Base-by-base conservation (phyloP, 2,329 filamentous ascomycete species). In the Colletotrichum abscissum region DNA sequence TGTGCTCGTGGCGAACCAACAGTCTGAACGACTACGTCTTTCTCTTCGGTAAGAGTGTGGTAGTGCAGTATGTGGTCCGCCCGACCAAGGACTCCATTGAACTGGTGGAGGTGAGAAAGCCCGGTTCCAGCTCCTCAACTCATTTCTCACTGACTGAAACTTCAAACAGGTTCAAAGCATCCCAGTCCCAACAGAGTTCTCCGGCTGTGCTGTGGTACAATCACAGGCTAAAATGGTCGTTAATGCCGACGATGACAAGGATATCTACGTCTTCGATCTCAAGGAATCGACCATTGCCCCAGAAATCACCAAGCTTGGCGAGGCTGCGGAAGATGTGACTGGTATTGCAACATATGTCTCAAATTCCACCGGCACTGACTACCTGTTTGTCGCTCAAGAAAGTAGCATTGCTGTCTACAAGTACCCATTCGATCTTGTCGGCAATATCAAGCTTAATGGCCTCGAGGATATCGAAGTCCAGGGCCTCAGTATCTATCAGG, bases 1-100 rank as follows among this genome's bases (percentile, higher is more conserved):
- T 87, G 5, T 88, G 86, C 75, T 78, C 80, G 11, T 87, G 84
- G 85, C 84, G 80, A 74, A 85, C 82, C 65, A 76, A 76, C 22
- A 84, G 81, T 22, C 82, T 81, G 2, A 83, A 85, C 55, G 79
- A 84, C 42, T 87, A 87, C 69, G 63, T 87, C 4, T 87, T 82
- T 73, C 75, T 87, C 12, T 86, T 87, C 68, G 85, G 85, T 5
- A 87, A 87, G 76, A 78, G 75, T 0, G 76, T 83, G 52, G 82
- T 78, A 1, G 78, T 82, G 12, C 81, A 86, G 26, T 80, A 84
- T 14, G 78, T 87, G 0, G 59, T 86, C 5, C 79, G 83, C 6
- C 73, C 78, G 26, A 75, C 42, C 0, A 76, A 79, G 11, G 77
- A 74, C 11, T 69, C 76, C 1, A 65, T 81, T 12, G 81, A 86